A percentile compares a stretch with the other conserved stretches of the same genome.
These are phyloP conservation scores for Medicago arabica DNA, from an alignment of 306 rosid genomes.

Conservation along the genomic window DNA sequence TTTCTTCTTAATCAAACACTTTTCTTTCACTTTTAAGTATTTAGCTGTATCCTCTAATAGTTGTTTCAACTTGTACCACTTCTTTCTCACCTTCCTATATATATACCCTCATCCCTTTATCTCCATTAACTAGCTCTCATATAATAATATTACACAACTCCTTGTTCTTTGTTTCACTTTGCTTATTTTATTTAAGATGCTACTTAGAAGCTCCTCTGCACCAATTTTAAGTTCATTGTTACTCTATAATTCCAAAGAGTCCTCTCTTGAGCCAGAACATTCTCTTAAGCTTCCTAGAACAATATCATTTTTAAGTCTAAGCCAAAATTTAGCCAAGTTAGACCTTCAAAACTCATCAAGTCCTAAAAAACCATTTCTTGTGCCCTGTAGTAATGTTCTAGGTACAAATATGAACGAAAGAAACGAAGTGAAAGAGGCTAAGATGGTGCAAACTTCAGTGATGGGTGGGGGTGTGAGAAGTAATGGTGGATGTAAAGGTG, in stretches of 20 bases:
- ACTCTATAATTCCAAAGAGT: constrained; percentile 46
- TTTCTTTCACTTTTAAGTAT: constrained; percentile 40
- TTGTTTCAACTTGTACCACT: constrained; percentile 20
- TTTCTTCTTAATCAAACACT: constrained; percentile 14
- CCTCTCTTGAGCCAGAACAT: constrained; percentile 51
- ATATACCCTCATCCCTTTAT: neutral
- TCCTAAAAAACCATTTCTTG: constrained; percentile 38
- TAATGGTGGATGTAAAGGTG: constrained; percentile 52
- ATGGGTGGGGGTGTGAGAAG: constrained; percentile 57
- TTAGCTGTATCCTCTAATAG: neutral
- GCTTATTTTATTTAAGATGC: constrained; percentile 51
- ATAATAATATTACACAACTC: neutral
- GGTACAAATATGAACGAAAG: constrained; percentile 38
- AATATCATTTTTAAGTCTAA: constrained; percentile 48
- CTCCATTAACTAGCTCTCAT: constrained; percentile 22
- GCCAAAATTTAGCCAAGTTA: constrained; percentile 39
- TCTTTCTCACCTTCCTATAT: constrained; percentile 10
- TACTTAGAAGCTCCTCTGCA: constrained; percentile 69
- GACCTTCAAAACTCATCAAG: constrained; percentile 44
- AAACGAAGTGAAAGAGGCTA: constrained; percentile 38
- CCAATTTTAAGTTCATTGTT: constrained; percentile 66
- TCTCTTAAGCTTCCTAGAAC: constrained; percentile 54
- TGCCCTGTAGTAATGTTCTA: constrained; percentile 25
- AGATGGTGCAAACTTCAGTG: constrained; percentile 50
- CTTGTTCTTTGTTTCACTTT: neutral